Evolutionary conservation across 345 rosid genomes (phyloP).

Genomic region (Gossypium ekmanianum): DNA sequence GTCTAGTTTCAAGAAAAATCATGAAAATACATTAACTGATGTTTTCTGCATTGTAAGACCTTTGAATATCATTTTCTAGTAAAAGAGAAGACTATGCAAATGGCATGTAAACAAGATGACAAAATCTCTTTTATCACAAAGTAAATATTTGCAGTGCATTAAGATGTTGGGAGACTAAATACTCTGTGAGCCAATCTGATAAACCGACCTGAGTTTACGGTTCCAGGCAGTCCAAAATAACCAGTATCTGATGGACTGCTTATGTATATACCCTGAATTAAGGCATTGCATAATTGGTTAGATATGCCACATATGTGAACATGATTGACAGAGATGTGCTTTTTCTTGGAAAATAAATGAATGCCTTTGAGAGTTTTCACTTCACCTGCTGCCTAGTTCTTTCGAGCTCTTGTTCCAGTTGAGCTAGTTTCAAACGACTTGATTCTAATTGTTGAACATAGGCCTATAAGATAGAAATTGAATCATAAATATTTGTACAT

Average conservation of each 20-base stretch:
- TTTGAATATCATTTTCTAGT: no score
- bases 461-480: constrained; percentile 39
- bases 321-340: background rate
- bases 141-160: background rate
- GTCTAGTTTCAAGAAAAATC: no score
- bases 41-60: no score
- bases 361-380: background rate
- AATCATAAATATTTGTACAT: background rate
- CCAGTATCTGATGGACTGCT: constrained; percentile 40
- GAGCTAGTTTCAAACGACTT: constrained; percentile 66
- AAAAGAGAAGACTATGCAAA: background rate
- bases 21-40: background rate
- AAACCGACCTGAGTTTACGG: constrained; percentile 50
- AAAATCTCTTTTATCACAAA: background rate
- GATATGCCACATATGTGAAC: background rate
- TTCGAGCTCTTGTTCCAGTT: constrained; percentile 78
- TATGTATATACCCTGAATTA: constrained; percentile 50
- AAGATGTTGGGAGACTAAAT: background rate
- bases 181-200: constrained; percentile 1
- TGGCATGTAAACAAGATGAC: background rate
- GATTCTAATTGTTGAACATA: constrained; percentile 82
- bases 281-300: constrained; percentile 17
- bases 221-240: constrained; percentile 47
- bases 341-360: constrained; percentile 1
- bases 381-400: constrained; percentile 66